These are phyloP conservation scores for Fonsecaea nubica DNA, from an alignment of 2,329 filamentous ascomycete genomes.

Conservation along the genomic window DNA sequence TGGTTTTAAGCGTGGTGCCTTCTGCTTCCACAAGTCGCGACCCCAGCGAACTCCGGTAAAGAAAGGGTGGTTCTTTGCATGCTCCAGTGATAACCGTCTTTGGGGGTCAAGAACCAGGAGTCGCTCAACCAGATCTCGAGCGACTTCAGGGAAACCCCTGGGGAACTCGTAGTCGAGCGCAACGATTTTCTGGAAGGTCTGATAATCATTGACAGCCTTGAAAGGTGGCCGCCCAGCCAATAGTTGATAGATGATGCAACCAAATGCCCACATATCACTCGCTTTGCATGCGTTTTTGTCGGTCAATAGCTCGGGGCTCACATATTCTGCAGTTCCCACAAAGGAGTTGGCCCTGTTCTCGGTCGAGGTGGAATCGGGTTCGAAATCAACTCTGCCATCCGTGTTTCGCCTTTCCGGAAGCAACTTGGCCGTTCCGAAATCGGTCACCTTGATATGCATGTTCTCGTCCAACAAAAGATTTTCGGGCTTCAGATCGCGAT, in stretches of 20 bases:
- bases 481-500: conserved; percentile 94
- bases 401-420: conserved; percentile 61
- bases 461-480: conserved; percentile 94
- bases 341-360: conserved; percentile 85
- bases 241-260: conserved; percentile 96
- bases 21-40: conserved; percentile 83
- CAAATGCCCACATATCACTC: conserved; percentile 97
- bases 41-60: conserved; percentile 89
- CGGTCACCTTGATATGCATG: conserved; percentile 98
- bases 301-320: conserved; percentile 94
- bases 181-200: conserved; percentile 98
- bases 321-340: conserved; percentile 96
- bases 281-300: conserved; percentile 98
- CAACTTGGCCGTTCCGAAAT: conserved; percentile 98
- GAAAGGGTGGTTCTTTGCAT: conserved; percentile 96
- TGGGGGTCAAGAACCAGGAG: conserved; percentile 87
- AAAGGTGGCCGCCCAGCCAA: conserved; percentile 95
- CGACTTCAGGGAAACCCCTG: conserved; percentile 80
- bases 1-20: conserved; percentile 83
- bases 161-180: conserved; percentile 93
- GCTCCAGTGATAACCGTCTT: conserved; percentile 84
- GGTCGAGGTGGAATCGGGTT: conserved; percentile 50
- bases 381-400: conserved; percentile 53
- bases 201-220: conserved; percentile 93
- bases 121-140: conserved; percentile 87